A percentile compares a stretch with the other conserved stretches of the same genome.
Evolutionary conservation across 2,329 filamentous ascomycete genomes (phyloP).

Genomic region (Penicillium sclerotigenum): DNA sequence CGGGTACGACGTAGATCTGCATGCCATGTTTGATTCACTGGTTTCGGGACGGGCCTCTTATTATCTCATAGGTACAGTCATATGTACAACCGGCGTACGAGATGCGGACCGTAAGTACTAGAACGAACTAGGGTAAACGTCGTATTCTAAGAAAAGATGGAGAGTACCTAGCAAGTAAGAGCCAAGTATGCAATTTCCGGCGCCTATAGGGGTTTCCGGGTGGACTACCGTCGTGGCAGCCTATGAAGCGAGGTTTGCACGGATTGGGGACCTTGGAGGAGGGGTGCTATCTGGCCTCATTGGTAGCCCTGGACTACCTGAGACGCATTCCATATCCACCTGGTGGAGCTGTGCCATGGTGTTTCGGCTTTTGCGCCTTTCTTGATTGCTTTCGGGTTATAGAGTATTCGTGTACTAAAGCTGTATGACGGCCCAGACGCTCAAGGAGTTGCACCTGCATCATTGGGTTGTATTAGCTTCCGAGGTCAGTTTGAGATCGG

Average conservation of each 20-base stretch:
- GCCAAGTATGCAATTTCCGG: conserved; percentile 15
- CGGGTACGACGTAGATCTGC: conserved; percentile 8
- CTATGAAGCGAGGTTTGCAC: conserved; percentile 18
- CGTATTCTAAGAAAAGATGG: background rate
- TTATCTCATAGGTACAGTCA: conserved; percentile 19
- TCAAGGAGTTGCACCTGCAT: background rate
- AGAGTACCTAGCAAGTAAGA: background rate
- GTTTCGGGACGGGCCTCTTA: conserved; percentile 19
- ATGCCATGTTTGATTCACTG: conserved; percentile 7
- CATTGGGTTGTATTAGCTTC: background rate
- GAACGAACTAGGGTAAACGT: background rate
- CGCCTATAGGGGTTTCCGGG: conserved; percentile 20
- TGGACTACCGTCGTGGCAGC: conserved; percentile 9
- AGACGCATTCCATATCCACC: conserved; percentile 11
- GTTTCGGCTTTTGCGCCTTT: background rate
- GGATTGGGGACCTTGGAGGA: conserved; percentile 24
- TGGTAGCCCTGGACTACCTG: conserved; percentile 15
- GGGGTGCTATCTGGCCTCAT: conserved; percentile 16
- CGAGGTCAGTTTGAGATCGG: background rate
- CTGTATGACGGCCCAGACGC: background rate
- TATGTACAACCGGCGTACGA: background rate
- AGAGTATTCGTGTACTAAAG: background rate
- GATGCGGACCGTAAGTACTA: background rate
- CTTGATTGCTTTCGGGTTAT: background rate
- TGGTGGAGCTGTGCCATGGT: background rate